Conservation (phyloP, 2,329 filamentous ascomycete genomes). For the Phialemonium atrogriseum region DNA sequence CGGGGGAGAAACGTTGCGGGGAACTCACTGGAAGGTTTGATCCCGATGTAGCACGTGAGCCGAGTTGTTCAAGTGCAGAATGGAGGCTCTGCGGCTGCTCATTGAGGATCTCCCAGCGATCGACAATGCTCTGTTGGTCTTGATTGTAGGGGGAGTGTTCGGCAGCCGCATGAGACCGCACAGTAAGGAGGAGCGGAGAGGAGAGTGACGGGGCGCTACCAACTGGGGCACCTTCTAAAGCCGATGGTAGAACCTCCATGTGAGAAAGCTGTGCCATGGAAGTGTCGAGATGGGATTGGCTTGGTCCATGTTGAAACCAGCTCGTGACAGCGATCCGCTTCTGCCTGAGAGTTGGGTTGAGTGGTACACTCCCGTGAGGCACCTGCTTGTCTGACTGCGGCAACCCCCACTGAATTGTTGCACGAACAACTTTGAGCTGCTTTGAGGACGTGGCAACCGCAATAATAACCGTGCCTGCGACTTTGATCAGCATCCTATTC, state of each 20-base stretch:
- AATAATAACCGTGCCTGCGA: constrained; percentile 55
- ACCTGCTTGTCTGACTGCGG: constrained; percentile 48
- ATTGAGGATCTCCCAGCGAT: constrained; percentile 72
- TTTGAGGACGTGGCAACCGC: constrained; percentile 61
- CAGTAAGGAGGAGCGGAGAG: constrained; percentile 56
- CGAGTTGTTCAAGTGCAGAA: constrained; percentile 68
- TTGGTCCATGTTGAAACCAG: constrained; percentile 43
- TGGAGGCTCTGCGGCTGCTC: constrained; percentile 61
- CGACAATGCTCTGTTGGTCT: constrained; percentile 64
- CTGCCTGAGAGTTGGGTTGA: constrained; percentile 46
- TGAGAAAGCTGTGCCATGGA: constrained; percentile 61
- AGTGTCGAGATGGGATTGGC: constrained; percentile 34
- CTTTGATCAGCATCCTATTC: constrained; percentile 16
- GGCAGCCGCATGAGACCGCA: constrained; percentile 56
- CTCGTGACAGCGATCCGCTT: constrained; percentile 49
- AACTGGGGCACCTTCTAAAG: constrained; percentile 29
- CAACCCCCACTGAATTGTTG: constrained; percentile 66
- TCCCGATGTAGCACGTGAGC: constrained; percentile 45
- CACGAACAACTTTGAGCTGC: constrained; percentile 65
- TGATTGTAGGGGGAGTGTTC: constrained; percentile 50
- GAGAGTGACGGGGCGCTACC: constrained; percentile 47
- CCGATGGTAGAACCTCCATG: constrained; percentile 63
- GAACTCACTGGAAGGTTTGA: constrained; percentile 27
- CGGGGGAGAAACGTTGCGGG: not conserved
- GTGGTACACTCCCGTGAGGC: constrained; percentile 31